A percentile compares a stretch with the other conserved stretches of the same genome.
Conservation (phyloP, 2,329 filamentous ascomycete genomes). For the Plenodomus tracheiphilus region DNA sequence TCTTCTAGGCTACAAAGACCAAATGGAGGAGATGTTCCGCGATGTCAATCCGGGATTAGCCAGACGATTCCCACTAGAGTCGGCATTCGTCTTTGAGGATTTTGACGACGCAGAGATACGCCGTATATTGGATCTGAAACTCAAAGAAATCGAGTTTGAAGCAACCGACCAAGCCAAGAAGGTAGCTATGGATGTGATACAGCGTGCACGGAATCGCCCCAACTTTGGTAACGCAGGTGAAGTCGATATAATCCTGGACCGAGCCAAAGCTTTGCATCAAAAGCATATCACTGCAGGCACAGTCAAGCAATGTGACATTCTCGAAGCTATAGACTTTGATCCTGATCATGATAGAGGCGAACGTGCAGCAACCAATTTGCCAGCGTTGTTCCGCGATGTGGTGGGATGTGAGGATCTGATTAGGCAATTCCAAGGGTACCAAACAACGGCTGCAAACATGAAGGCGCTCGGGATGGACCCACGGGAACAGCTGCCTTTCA, state of each 20-base stretch:
- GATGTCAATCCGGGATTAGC: slow-evolving; percentile 71
- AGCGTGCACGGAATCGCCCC: slow-evolving; percentile 62
- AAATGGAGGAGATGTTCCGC: slow-evolving; percentile 74
- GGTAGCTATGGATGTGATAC: slow-evolving; percentile 62
- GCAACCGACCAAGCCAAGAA: slow-evolving; percentile 57
- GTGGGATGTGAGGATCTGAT: slow-evolving; percentile 63
- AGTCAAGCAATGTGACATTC: slow-evolving; percentile 26
- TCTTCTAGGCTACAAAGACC: slow-evolving; percentile 69
- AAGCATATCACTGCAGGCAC: slow-evolving; percentile 43
- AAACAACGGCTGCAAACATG: slow-evolving; percentile 57
- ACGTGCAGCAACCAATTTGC: slow-evolving; percentile 52
- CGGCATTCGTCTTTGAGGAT: slow-evolving; percentile 70
- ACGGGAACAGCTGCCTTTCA: slow-evolving; percentile 64
- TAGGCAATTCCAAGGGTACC: slow-evolving; percentile 57
- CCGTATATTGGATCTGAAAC: slow-evolving; percentile 65
- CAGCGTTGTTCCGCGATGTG: slow-evolving; percentile 59
- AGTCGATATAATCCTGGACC: slow-evolving; percentile 68
- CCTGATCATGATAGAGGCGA: slow-evolving; percentile 60
- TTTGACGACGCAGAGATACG: slow-evolving; percentile 63
- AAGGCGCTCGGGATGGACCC: slow-evolving; percentile 59
- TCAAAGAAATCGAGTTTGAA: slow-evolving; percentile 59
- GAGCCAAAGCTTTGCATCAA: slow-evolving; percentile 59
- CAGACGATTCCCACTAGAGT: slow-evolving; percentile 65
- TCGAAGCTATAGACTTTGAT: slow-evolving; percentile 61
- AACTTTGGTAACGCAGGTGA: slow-evolving; percentile 76